These are phyloP conservation scores for Bipolaris oryzae DNA, from an alignment of 2,329 filamentous ascomycete species.

Conservation along the genomic window DNA sequence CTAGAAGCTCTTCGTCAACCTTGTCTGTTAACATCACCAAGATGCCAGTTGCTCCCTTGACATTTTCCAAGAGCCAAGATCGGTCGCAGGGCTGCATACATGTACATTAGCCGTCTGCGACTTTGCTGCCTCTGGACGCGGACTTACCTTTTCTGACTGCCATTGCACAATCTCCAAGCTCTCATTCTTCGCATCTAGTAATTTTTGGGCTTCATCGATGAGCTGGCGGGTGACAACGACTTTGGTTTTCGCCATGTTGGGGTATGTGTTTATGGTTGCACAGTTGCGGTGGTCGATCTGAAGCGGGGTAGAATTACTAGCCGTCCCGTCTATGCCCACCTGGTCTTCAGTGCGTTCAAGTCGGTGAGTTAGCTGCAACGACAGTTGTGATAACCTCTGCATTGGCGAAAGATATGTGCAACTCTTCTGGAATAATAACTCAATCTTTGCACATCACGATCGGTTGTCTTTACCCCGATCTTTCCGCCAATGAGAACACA, in stretches of 20 bases:
- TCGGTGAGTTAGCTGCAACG: slow-evolving; percentile 13
- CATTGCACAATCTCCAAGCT: slow-evolving; percentile 39
- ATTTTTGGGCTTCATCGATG: slow-evolving; percentile 27
- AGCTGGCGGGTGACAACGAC: slow-evolving; percentile 40
- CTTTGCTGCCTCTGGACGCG: not conserved
- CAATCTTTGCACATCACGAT: not conserved
- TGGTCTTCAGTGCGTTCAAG: not conserved
- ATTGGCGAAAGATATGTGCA: not conserved
- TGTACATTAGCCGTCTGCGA: slow-evolving; percentile 5
- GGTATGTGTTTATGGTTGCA: slow-evolving; percentile 12
- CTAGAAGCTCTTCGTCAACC: slow-evolving; percentile 34
- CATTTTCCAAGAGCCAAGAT: slow-evolving; percentile 37
- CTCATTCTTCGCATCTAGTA: slow-evolving; percentile 25
- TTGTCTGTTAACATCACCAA: slow-evolving; percentile 39
- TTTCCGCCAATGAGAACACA: slow-evolving; percentile 28
- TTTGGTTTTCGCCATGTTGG: slow-evolving; percentile 32
- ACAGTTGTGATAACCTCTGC: slow-evolving; percentile 18
- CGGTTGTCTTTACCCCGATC: slow-evolving; percentile 21
- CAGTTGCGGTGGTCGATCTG: slow-evolving; percentile 22
- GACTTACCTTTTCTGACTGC: slow-evolving; percentile 31
- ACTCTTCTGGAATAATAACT: not conserved
- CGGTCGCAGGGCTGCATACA: slow-evolving; percentile 33
- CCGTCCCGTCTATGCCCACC: not conserved
- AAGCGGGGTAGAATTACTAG: slow-evolving; percentile 21
- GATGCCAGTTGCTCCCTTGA: slow-evolving; percentile 32